Evolutionary conservation across 75 land plant species (phyloP).

Genomic region (Cunninghamia lanceolata): DNA sequence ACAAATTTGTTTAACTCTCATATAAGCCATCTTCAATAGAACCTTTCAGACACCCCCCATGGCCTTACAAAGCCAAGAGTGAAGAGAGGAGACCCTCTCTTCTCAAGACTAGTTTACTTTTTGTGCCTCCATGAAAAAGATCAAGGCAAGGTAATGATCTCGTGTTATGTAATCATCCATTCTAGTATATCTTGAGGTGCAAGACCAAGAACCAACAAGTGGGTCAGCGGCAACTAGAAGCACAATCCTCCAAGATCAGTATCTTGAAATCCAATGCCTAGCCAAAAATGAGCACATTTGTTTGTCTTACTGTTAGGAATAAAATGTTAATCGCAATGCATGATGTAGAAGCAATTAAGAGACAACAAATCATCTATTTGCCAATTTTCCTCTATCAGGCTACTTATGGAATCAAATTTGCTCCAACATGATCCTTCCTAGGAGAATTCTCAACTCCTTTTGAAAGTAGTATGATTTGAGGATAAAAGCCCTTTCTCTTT

Average conservation of each 20-base stretch:
- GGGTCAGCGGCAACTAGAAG: neutral
- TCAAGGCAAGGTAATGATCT: too few species aligned
- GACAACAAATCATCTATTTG: neutral
- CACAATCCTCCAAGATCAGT: neutral
- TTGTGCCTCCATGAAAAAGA: too few species aligned
- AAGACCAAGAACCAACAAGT: neutral
- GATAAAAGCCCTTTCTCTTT: too few species aligned
- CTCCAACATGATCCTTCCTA: neutral
- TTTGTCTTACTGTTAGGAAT: neutral
- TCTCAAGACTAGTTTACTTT: too few species aligned
- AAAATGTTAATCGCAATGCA: neutral
- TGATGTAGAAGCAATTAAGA: neutral
- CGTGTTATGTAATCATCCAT: too few species aligned
- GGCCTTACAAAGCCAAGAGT: too few species aligned
- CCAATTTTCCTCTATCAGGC: neutral
- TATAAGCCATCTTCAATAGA: too few species aligned
- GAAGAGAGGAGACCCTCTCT: too few species aligned
- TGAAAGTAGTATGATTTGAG: too few species aligned
- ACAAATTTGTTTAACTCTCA: too few species aligned
- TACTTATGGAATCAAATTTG: neutral
- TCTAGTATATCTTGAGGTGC: too few species aligned
- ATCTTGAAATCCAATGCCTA: neutral
- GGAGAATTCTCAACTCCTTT: neutral
- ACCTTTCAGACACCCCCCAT: too few species aligned
- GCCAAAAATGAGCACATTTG: neutral